Percentiles rank a stretch among this genome's conserved stretches.
phyloP scores from a whole-genome alignment of 2,329 filamentous ascomycete species.

The Epichloe gansuensis region DNA sequence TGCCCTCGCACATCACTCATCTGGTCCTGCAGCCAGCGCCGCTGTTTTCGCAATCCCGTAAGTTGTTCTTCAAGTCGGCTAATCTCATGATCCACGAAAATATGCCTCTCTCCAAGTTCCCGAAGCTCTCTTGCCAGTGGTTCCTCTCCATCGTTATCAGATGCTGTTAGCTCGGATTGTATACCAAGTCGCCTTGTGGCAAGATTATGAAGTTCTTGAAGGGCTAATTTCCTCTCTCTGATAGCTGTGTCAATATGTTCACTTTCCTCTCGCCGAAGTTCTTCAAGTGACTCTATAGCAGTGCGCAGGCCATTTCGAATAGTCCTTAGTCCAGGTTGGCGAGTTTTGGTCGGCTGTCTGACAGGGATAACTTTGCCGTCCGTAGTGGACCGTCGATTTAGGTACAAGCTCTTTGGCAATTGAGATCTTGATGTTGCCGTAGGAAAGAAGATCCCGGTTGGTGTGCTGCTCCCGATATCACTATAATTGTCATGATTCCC shows the following conservation, averaged over 20 bases:
- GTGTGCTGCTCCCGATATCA: constrained; percentile 29
- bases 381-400: constrained; percentile 23
- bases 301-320: constrained; percentile 52
- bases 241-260: constrained; percentile 44
- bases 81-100: constrained; percentile 48
- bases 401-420: constrained; percentile 30
- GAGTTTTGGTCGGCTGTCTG: constrained; percentile 37
- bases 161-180: constrained; percentile 35
- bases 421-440: constrained; percentile 26
- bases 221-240: constrained; percentile 39
- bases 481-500: constrained; percentile 21
- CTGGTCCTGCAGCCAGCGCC: constrained; percentile 44
- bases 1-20: constrained; percentile 51
- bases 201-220: constrained; percentile 44
- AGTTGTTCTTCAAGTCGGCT: constrained; percentile 51
- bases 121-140: constrained; percentile 48
- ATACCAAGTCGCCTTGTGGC: constrained; percentile 37
- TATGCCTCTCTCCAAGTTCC: constrained; percentile 42
- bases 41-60: constrained; percentile 44
- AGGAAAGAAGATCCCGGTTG: constrained; percentile 27
- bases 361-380: constrained; percentile 45
- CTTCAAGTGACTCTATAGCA: constrained; percentile 49
- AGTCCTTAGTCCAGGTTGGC: constrained; percentile 42
- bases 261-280: constrained; percentile 57
- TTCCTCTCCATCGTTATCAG: constrained; percentile 43